Evolutionary conservation across 164 flowering plant species (phyloP), one percentile per base, ranked within the genome.

Genomic region (Annona cherimola): DNA sequence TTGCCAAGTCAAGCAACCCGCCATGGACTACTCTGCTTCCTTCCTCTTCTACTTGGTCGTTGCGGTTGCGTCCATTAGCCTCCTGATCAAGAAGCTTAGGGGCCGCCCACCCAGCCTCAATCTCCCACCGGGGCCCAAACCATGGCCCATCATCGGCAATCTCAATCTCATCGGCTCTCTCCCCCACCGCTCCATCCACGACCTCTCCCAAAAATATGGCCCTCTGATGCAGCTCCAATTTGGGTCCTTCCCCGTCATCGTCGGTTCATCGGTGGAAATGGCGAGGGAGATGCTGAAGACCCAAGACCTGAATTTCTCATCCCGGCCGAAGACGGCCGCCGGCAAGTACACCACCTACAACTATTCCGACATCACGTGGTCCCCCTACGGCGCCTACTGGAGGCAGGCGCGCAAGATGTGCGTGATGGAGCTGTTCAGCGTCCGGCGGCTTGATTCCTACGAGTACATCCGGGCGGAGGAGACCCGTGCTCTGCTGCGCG

Each of bases 351-450:
- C 90, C 1, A 85, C 90, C 20, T 88, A 88, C 80, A 83, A 88
- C 70, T 86, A 85, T 76, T 85, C 91, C 41, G 83, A 88, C 78
- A 85, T 92, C 61, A 83, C 89, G 0, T 92, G 93, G 93, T 83
- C 94, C 5, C 91, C 82, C 0, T 88, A 90, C 75, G 95, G 95
- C 6, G 80, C 94, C 0, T 90, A 90, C 70, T 92, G 96, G 94
- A 82, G 93, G 1, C 90, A 90, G 69, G 91, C 90, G 0, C 84
- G 97, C 0, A 82, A 75, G 57, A 84, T 90, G 85, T 92, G 91
- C 70, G 45, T 85, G 1, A 78, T 81, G 83, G 91, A 92, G 78
- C 79, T 92, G 0, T 88, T 92, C 76, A 86, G 91, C 75, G 7
- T 73, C 3, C 75, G 71, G 41, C 66, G 78, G 16, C 79, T 84